A percentile compares a stretch with the other conserved stretches of the same genome.
phyloP scores from a whole-genome alignment of 2,329 filamentous ascomycete genomes.

The Epicoccum nigrum region DNA sequence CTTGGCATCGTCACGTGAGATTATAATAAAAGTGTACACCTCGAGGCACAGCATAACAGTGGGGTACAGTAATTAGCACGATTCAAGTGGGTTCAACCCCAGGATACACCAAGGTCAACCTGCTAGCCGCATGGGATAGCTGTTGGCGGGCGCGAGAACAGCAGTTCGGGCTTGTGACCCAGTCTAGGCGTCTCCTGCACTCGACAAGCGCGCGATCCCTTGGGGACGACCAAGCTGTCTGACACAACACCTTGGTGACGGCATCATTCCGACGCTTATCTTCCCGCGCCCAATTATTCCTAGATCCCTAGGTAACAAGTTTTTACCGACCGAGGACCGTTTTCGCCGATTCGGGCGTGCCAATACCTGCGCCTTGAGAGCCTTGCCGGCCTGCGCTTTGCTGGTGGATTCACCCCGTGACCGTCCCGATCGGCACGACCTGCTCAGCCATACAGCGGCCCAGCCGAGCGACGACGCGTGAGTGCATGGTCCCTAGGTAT shows the following conservation, averaged over 20 bases:
- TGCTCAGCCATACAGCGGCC: constrained; percentile 42
- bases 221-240: constrained; percentile 16
- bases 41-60: constrained; percentile 4
- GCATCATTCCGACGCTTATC: constrained; percentile 49
- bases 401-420: constrained; percentile 16
- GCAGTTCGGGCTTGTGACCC: constrained; percentile 8
- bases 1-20: constrained; percentile 9
- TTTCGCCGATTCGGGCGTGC: constrained; percentile 38
- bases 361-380: constrained; percentile 41
- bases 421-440: constrained; percentile 43
- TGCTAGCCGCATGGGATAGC: constrained; percentile 9
- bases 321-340: constrained; percentile 19
- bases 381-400: constrained; percentile 20
- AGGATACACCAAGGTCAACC: not conserved
- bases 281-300: constrained; percentile 36
- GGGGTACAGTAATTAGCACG: constrained; percentile 1
- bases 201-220: constrained; percentile 16
- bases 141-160: constrained; percentile 5
- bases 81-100: constrained; percentile 1
- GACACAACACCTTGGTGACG: constrained; percentile 37
- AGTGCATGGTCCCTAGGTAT: constrained; percentile 47
- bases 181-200: constrained; percentile 24
- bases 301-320: constrained; percentile 31
- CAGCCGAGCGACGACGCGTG: constrained; percentile 48
- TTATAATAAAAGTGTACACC: not conserved